These are phyloP conservation scores for Gossypium raimondii DNA, from an alignment of 345 rosid genomes.

Conservation along the genomic window DNA sequence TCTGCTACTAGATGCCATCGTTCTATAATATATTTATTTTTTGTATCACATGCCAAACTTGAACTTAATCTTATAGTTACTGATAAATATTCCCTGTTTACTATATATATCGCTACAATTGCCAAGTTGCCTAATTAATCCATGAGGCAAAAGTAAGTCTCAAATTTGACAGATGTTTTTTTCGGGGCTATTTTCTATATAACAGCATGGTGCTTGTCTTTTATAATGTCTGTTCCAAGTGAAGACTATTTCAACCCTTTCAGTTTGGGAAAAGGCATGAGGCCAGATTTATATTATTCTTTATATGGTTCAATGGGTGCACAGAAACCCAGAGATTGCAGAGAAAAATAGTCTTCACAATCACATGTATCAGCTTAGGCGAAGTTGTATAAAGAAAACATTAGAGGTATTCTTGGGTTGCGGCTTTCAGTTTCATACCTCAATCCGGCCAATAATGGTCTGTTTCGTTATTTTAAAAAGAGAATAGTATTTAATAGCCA, in stretches of 20 bases:
- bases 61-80: too few species aligned
- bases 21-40: too few species aligned
- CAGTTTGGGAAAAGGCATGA: not conserved
- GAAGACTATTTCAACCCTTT: not conserved
- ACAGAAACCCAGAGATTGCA: not conserved
- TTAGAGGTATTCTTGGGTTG: too few species aligned
- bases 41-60: too few species aligned
- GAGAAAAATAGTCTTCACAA: not conserved
- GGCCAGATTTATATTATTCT: not conserved
- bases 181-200: not conserved
- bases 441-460: too few species aligned
- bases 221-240: not conserved
- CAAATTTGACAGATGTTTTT: not conserved
- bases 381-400: not conserved
- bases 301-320: not conserved
- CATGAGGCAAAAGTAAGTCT: not conserved
- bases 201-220: slow-evolving; percentile 1
- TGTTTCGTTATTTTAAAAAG: too few species aligned
- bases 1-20: too few species aligned
- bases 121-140: not conserved
- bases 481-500: too few species aligned
- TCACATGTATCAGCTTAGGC: not conserved
- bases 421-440: too few species aligned
- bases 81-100: too few species aligned
- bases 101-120: not conserved